phyloP scores from a whole-genome alignment of 1,284 basidiomycete genomes.

The Trichosporon sp. region DNA sequence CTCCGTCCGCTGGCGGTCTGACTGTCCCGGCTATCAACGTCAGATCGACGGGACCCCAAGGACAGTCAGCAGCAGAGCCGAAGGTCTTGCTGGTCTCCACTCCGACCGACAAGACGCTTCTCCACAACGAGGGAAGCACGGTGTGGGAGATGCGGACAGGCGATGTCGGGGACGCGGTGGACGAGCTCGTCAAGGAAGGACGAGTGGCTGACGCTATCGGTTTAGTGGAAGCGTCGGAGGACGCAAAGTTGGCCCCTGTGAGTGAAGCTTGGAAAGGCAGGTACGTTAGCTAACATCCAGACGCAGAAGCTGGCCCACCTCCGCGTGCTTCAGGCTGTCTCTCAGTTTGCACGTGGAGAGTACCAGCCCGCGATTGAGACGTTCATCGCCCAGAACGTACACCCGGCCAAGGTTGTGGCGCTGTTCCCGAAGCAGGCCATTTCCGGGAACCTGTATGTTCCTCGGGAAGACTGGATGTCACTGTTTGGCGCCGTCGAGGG shows the following conservation, averaged over 20 bases:
- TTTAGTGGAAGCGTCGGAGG: slow-evolving; percentile 70
- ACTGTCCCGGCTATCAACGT: slow-evolving; percentile 28
- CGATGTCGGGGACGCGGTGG: slow-evolving; percentile 77
- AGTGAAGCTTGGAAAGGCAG: slow-evolving; percentile 6
- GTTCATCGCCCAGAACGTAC: slow-evolving; percentile 84
- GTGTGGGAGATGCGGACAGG: slow-evolving; percentile 76
- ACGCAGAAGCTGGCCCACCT: slow-evolving; percentile 61
- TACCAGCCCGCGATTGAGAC: slow-evolving; percentile 71
- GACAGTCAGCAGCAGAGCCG: not conserved
- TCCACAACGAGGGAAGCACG: slow-evolving; percentile 68
- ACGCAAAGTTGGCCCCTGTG: slow-evolving; percentile 70
- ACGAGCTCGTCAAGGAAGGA: slow-evolving; percentile 74
- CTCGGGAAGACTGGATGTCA: slow-evolving; percentile 72
- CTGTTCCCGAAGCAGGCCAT: slow-evolving; percentile 76
- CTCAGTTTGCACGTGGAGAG: slow-evolving; percentile 65
- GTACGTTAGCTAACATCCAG: slow-evolving; percentile 11
- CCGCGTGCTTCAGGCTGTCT: slow-evolving; percentile 71
- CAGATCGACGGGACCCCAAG: slow-evolving; percentile 4
- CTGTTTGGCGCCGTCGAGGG: slow-evolving; percentile 76
- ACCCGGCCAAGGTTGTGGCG: slow-evolving; percentile 90
- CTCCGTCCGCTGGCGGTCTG: slow-evolving; percentile 37
- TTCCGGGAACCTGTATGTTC: slow-evolving; percentile 73
- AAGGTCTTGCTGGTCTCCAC: slow-evolving; percentile 66
- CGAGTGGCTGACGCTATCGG: slow-evolving; percentile 79
- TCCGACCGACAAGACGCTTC: slow-evolving; percentile 68